Evolutionary conservation across 2,329 filamentous ascomycete species (phyloP), one percentile per base, ranked within the genome.

Genomic region (Colletotrichum shisoi): DNA sequence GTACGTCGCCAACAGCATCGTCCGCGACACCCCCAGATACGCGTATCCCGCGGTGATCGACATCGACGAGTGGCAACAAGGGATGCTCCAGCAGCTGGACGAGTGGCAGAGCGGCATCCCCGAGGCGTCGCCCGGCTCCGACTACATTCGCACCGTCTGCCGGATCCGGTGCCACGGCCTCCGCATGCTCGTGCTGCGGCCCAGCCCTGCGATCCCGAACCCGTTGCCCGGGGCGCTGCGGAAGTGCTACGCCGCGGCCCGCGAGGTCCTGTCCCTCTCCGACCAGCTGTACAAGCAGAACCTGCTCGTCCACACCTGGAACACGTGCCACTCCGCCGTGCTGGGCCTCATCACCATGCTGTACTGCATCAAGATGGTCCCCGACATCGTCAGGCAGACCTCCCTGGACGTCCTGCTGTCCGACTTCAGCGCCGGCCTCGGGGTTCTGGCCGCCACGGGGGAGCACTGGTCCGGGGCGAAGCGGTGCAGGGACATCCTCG

Each of bases 381-480:
- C 82, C 0, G 73, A 77, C 3, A 76, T 84, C 19, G 76, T 80
- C 1, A 72, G 72, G 0, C 72, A 73, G 1, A 76, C 77, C 1
- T 73, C 75, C 1, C 24, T 64, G 37, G 65, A 68, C 37, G 19
- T 21, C 1, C 71, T 85, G 3, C 78, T 80, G 66, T 74, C 74
- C 0, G 79, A 82, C 27, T 71, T 84, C 12, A 78, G 77, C 24
- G 76, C 78, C 1, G 76, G 80, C 0, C 73, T 82, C 12, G 83
- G 81, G 15, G 78, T 85, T 0, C 73, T 86, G 2, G 83, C 83
- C 44, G 83, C 83, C 1, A 80, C 79, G 3, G 83, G 81, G 1
- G 83, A 85, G 63, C 80, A 85, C 64, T 86, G 83, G 83, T 75
- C 78, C 0, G 83, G 83, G 4, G 83, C 82, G 0, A 83, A 81